Conservation (phyloP, 225 moss, liverwort and hornwort genomes). For the Rhytidiadelphus loreus region DNA sequence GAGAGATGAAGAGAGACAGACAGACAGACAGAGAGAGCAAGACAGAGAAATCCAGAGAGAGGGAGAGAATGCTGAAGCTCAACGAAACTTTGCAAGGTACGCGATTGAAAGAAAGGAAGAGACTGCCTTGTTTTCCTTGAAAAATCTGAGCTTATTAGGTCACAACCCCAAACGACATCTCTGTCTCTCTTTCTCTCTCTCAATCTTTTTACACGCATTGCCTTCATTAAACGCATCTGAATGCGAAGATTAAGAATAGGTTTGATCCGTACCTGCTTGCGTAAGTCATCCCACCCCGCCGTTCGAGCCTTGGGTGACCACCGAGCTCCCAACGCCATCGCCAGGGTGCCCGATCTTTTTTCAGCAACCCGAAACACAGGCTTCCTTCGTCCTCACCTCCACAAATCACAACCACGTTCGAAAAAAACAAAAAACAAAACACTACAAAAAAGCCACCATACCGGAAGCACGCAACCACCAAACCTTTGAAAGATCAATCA, state of each 20-base stretch:
- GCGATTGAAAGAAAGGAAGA: background rate
- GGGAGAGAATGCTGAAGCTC: background rate
- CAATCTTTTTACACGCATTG: background rate
- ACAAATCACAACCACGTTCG: background rate
- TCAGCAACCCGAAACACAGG: background rate
- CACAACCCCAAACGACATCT: background rate
- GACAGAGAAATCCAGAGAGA: background rate
- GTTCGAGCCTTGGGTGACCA: constrained; percentile 40
- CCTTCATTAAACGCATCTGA: background rate
- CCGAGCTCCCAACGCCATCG: constrained; percentile 60
- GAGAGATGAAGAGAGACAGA: background rate
- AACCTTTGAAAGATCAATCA: background rate
- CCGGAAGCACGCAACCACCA: background rate
- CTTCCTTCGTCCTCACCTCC: background rate
- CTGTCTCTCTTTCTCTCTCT: background rate
- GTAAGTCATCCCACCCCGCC: constrained; percentile 52
- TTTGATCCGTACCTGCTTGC: constrained; percentile 29
- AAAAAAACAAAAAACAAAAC: background rate
- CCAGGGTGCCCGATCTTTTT: constrained; percentile 6
- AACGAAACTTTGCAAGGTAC: background rate
- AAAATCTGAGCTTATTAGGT: background rate
- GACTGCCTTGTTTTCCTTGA: background rate
- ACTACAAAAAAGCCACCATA: background rate
- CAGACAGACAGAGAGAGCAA: background rate
- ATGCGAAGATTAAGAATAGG: background rate